phyloP scores from a whole-genome alignment of 164 flowering plant species.

The Liquidambar formosana region DNA sequence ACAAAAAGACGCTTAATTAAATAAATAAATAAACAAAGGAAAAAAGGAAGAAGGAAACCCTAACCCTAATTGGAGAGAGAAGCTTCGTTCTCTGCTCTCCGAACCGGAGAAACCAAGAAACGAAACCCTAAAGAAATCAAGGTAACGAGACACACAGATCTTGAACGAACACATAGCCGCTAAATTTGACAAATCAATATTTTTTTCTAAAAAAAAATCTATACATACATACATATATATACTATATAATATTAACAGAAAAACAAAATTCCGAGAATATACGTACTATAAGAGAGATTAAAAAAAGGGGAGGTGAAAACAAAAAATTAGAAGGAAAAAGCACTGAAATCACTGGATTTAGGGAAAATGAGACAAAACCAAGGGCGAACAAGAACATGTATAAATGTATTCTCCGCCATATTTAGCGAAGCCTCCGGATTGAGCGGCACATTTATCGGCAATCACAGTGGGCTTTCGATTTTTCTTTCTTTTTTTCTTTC shows the following conservation, averaged over 20 bases:
- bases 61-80: neutral
- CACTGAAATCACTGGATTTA: neutral
- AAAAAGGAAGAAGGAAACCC: neutral
- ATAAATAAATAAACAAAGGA: no score
- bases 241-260: neutral
- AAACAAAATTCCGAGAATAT: neutral
- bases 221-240: no score
- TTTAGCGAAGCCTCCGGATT: neutral
- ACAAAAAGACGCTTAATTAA: neutral
- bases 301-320: no score
- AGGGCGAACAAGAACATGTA: neutral
- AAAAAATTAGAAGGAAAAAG: no score
- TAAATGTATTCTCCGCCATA: neutral
- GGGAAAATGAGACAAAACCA: neutral
- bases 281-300: neutral
- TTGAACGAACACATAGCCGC: neutral
- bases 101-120: constrained; percentile 3
- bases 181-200: neutral
- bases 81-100: neutral
- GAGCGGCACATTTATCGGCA: constrained; percentile 9
- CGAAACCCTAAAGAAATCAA: neutral
- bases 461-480: constrained; percentile 13
- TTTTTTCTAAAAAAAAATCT: no score
- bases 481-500: neutral
- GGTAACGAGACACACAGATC: neutral